phyloP scores from a whole-genome alignment of 1,284 basidiomycete genomes.

The Boletus semigastroideus region DNA sequence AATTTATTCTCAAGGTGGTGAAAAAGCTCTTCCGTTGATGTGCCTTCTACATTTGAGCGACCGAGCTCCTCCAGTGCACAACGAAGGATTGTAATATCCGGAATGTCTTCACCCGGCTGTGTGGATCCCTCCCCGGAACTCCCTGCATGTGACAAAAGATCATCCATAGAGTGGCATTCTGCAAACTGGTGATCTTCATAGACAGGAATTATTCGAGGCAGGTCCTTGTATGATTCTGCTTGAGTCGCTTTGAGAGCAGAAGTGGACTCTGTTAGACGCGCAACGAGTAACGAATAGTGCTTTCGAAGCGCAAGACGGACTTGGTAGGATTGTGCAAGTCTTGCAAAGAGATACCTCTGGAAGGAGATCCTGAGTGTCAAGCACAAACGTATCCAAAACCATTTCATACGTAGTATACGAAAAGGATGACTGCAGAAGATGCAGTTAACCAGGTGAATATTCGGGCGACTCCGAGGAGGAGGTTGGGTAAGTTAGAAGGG shows the following conservation, averaged over 20 bases:
- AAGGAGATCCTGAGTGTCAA: constrained; percentile 7
- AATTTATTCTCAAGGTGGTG: constrained; percentile 52
- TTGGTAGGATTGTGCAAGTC: constrained; percentile 53
- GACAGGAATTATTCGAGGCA: constrained; percentile 52
- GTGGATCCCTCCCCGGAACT: constrained; percentile 22
- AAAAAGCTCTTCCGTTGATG: constrained; percentile 61
- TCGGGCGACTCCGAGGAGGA: constrained; percentile 60
- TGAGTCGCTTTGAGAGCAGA: constrained; percentile 53
- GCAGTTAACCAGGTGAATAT: constrained; percentile 67
- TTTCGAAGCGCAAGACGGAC: constrained; percentile 59
- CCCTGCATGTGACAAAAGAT: constrained; percentile 39
- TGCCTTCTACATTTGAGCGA: constrained; percentile 38
- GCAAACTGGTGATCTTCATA: constrained; percentile 50
- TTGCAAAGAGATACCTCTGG: constrained; percentile 68
- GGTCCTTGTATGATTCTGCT: constrained; percentile 48
- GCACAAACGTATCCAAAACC: not conserved
- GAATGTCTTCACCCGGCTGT: constrained; percentile 39
- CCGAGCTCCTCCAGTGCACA: constrained; percentile 56
- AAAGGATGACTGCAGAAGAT: constrained; percentile 54
- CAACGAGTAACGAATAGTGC: constrained; percentile 57
- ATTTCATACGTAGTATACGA: constrained; percentile 61
- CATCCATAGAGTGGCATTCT: constrained; percentile 46
- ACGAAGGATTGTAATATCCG: constrained; percentile 56
- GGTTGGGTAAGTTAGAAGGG: constrained; percentile 65
- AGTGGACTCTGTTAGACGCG: constrained; percentile 53